Percentiles rank a stretch among this genome's conserved stretches.
Evolutionary conservation across 108 stramenopile genomes (phyloP).

Genomic region (Skeletonema potamos): DNA sequence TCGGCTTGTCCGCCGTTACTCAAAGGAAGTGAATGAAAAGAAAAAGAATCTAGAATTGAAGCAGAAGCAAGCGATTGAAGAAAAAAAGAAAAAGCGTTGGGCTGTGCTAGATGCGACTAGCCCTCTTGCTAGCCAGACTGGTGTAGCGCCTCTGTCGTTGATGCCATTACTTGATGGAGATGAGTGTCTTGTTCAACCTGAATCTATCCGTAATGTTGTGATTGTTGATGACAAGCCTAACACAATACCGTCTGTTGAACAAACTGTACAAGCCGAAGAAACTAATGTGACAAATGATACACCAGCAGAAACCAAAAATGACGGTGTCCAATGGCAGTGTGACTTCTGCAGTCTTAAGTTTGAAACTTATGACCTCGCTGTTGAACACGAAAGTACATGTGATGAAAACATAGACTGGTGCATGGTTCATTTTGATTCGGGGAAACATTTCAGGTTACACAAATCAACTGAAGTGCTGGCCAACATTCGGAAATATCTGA

Average conservation of each 20-base stretch:
- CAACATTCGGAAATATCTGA: slow-evolving; percentile 41
- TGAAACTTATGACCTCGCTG: slow-evolving; percentile 4
- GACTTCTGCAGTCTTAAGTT: slow-evolving; percentile 8
- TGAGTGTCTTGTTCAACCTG: neutral
- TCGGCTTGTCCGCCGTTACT: slow-evolving; percentile 15
- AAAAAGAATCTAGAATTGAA: neutral
- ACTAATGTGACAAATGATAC: neutral
- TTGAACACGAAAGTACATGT: slow-evolving; percentile 27
- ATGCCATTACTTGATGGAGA: neutral
- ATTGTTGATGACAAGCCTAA: neutral
- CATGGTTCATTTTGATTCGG: slow-evolving; percentile 46
- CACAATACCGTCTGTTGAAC: neutral
- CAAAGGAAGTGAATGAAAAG: neutral
- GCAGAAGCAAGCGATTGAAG: neutral
- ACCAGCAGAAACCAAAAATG: neutral
- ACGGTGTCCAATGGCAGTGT: slow-evolving; percentile 19
- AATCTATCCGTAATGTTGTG: neutral
- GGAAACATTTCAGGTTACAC: slow-evolving; percentile 45
- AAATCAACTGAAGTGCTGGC: slow-evolving; percentile 12
- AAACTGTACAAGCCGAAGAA: neutral
- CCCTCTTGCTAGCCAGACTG: neutral
- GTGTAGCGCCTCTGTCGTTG: slow-evolving; percentile 1
- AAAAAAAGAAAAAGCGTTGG: neutral
- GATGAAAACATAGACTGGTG: slow-evolving; percentile 27
- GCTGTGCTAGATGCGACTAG: neutral